A percentile compares a stretch with the other conserved stretches of the same genome.
Evolutionary conservation across 768 basidiomycete genomes (phyloP).

Genomic region (Coprinopsis sp.): DNA sequence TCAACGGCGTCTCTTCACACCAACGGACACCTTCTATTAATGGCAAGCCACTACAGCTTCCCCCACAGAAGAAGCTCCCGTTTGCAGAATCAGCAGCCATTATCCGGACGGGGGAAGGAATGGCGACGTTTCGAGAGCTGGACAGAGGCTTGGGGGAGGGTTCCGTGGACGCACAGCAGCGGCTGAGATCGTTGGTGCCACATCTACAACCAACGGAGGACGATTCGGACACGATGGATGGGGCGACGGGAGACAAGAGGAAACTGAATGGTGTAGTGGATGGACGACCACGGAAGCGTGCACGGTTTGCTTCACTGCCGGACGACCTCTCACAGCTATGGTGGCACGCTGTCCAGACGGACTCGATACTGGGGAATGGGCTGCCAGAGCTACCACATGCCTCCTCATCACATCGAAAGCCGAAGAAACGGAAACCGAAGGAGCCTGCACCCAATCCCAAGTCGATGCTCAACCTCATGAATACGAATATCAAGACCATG

Average conservation of each 20-base stretch:
- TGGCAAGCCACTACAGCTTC: conserved; percentile 8
- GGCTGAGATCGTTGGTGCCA: conserved; percentile 33
- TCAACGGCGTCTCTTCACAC: conserved; percentile 34
- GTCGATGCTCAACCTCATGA: conserved; percentile 66
- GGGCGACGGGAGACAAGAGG: conserved; percentile 55
- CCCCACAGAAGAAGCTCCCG: conserved; percentile 36
- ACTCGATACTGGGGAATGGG: conserved; percentile 58
- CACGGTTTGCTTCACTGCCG: conserved; percentile 40
- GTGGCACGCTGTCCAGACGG: conserved; percentile 71
- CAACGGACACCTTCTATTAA: conserved; percentile 20
- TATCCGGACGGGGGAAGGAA: conserved; percentile 66
- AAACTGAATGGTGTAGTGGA: conserved; percentile 42
- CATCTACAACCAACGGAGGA: conserved; percentile 31
- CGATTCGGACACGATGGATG: conserved; percentile 24
- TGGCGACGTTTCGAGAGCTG: conserved; percentile 60
- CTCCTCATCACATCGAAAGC: conserved; percentile 19
- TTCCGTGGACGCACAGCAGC: conserved; percentile 14
- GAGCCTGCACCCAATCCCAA: conserved; percentile 25
- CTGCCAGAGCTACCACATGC: conserved; percentile 51
- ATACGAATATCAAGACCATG: conserved; percentile 70
- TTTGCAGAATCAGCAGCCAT: conserved; percentile 70
- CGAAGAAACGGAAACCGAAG: conserved; percentile 6
- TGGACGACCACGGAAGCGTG: conserved; percentile 59
- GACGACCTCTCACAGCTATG: conserved; percentile 54
- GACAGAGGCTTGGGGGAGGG: conserved; percentile 43